Base-by-base conservation (phyloP, 2,329 filamentous ascomycete genomes). In the Mollisiaceae sp. region DNA sequence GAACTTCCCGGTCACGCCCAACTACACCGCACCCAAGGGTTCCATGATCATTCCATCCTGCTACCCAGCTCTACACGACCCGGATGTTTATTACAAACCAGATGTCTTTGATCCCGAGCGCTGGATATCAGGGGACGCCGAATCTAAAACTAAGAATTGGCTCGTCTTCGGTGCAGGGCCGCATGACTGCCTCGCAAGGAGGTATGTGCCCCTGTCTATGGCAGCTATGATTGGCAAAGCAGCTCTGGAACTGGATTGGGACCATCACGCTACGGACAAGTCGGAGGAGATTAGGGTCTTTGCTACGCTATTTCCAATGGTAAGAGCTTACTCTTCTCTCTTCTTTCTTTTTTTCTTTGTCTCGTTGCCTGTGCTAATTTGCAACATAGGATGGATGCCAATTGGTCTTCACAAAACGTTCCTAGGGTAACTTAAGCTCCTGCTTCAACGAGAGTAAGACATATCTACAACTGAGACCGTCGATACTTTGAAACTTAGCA, bases 271-370 rank as follows among this genome's bases (percentile, higher is more conserved):
- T 3, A 85, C 83, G 1, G 70, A 72, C 0, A 75, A 67, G 24
- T 84, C 82, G 0, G 83, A 85, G 65, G 80, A 84, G 71, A 85
- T 85, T 36, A 75, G 95, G 82, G 94, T 98, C 71, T 98, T 98
- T 81, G 94, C 94, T 41, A 97, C 93, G 22, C 94, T 98, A 73
- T 98, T 98, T 85, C 94, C 94, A 62, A 90, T 91, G 90, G 94
- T 95, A 81, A 78, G 89, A 82, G 27, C 27, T 32, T 32, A 32
- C 27, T 32, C 27, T 32, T 6, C 6, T 60, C 45, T 55, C 62
- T 12, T 45, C 32, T 39, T 3, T 5, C 38, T 41, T 9, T 12
- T 41, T 3, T 11, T 12, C 38, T 3, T 3, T 3, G 4, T 41
- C 38, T 12, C 9, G 38, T 41, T 2, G 11, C 38, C 3, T 11